Base-by-base conservation (phyloP, 495 filamentous ascomycete genomes). In the Hypomontagnella submonticulosa region DNA sequence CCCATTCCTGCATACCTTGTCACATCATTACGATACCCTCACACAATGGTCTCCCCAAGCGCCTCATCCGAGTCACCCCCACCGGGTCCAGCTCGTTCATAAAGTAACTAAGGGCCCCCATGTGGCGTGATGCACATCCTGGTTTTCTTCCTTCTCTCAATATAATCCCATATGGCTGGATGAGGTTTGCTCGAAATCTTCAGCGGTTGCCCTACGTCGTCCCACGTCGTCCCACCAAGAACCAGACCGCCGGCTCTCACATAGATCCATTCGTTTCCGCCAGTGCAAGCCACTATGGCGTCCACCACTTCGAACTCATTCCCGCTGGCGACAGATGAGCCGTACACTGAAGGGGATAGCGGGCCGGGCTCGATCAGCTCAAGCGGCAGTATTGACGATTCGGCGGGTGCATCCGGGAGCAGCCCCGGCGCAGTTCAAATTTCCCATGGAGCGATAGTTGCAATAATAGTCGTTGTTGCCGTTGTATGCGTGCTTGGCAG, bases 401-500 rank as follows among this genome's bases (percentile, higher is more conserved):
- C 73, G 52, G 87, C 83, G 12, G 88, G 87, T 23, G 87, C 86
- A 11, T 74, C 80, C 23, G 88, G 87, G 15, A 60, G 66, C 16
- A 77, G 77, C 44, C 75, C 76, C n/a, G 80, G 82, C 11, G 79
- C 77, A 12, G 76, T 85, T 63, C 73, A 73, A 20, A 67, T 90
- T 32, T 88, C 86, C 6, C 80, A 77, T 42, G 86, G 86, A 10
- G 87, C 79, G 1, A 74, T 90, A 54, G 79, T 85, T 40, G 87
- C 86, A 13, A 87, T 90, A 59, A 84, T 88, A 51, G 79, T 87
- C 1, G 83, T 88, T 1, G 85, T 87, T 16, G 80, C 82, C 2
- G 60, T 83, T 18, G 83, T 89, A 8, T 84, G 76, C 16, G 62
- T 88, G 7, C 69, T 84, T 55, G 87, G 87, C 67, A 84, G 85